A percentile compares a stretch with the other conserved stretches of the same genome.
These are phyloP conservation scores for Fusarium hostae DNA, from an alignment of 2,329 filamentous ascomycete species.

Conservation along the genomic window DNA sequence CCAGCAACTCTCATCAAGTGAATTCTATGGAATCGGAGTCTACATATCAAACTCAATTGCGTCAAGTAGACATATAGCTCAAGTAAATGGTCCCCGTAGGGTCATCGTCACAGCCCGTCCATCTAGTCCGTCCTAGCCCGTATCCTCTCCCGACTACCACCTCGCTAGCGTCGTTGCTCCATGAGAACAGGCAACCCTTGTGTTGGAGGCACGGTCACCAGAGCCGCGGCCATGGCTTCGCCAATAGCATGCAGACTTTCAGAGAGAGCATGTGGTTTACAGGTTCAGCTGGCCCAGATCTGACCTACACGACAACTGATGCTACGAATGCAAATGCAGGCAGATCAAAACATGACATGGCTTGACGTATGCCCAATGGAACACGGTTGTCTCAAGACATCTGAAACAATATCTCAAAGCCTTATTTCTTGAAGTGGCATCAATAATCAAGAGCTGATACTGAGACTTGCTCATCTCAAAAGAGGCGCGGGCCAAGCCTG, in stretches of 20 bases:
- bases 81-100: slow-evolving; percentile 7
- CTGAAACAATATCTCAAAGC: slow-evolving; percentile 28
- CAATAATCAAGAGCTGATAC: slow-evolving; percentile 16
- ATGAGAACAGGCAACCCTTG: slow-evolving; percentile 27
- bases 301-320: slow-evolving; percentile 6
- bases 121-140: slow-evolving; percentile 10
- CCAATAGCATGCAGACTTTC: not conserved
- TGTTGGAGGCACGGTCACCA: slow-evolving; percentile 20
- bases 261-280: slow-evolving; percentile 1
- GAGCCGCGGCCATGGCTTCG: slow-evolving; percentile 8
- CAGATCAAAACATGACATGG: slow-evolving; percentile 8
- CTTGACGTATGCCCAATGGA: slow-evolving; percentile 3
- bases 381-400: slow-evolving; percentile 13
- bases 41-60: not conserved
- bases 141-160: slow-evolving; percentile 37
- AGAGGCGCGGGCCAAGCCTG: slow-evolving; percentile 25
- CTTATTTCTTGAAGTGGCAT: not conserved
- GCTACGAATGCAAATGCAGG: not conserved
- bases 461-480: slow-evolving; percentile 23
- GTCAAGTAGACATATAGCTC: not conserved
- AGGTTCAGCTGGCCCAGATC: slow-evolving; percentile 36
- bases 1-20: not conserved
- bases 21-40: not conserved
- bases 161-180: slow-evolving; percentile 31
- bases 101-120: slow-evolving; percentile 26